phyloP scores from a whole-genome alignment of 495 filamentous ascomycete genomes.

The Penicillium coprophilum region DNA sequence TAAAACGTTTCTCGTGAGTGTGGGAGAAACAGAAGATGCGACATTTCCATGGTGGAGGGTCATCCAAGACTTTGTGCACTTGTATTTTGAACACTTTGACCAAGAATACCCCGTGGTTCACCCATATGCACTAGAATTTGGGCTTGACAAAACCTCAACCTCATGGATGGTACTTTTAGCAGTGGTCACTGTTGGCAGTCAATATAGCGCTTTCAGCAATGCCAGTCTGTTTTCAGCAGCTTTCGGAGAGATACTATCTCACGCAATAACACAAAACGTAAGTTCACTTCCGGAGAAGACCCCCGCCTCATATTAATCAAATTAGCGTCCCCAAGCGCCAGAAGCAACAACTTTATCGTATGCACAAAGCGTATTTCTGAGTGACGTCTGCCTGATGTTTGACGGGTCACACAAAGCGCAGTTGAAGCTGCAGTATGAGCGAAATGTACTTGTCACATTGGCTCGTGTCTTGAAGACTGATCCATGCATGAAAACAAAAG shows the following conservation, averaged over 20 bases:
- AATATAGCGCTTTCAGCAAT: not conserved
- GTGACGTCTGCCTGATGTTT: constrained; percentile 1
- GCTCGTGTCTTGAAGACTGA: constrained; percentile 3
- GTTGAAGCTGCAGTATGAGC: constrained; percentile 7
- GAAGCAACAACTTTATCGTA: constrained; percentile 5
- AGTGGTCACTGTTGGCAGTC: constrained; percentile 3
- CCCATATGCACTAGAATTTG: not conserved
- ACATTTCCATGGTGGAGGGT: not conserved
- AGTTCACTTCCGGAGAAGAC: not conserved
- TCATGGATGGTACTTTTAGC: constrained; percentile 1
- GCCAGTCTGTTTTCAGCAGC: not conserved
- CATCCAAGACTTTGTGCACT: constrained; percentile 3
- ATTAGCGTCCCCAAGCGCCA: not conserved
- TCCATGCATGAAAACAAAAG: not conserved
- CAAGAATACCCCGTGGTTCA: not conserved
- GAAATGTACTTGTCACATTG: constrained; percentile 4
- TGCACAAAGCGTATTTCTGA: not conserved
- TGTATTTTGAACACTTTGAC: constrained; percentile 3
- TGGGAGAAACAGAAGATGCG: not conserved
- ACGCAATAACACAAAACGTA: constrained; percentile 3
- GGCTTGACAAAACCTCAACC: not conserved
- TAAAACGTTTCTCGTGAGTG: not conserved
- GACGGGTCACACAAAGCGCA: constrained; percentile 1
- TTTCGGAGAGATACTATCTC: not conserved
- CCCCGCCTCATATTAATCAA: not conserved